phyloP scores from a whole-genome alignment of 257 asterid species.

The Ehretia macrophylla region DNA sequence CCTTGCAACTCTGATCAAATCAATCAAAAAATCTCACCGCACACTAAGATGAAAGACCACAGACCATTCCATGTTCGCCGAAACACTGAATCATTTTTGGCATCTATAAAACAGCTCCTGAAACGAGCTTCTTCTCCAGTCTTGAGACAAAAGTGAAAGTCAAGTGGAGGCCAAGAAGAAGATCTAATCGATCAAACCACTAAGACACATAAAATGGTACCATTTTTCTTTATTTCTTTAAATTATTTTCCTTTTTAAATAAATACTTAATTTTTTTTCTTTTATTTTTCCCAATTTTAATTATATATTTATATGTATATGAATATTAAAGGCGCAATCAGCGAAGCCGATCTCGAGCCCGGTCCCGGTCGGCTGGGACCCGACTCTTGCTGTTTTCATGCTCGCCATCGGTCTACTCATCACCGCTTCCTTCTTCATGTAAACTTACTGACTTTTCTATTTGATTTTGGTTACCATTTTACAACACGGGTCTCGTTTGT shows the following conservation, averaged over 20 bases:
- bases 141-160: too few relatives aligned
- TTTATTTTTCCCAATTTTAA: slow-evolving; percentile 4
- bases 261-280: neutral
- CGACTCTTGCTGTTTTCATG: slow-evolving; percentile 67
- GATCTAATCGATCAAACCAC: neutral
- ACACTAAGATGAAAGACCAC: neutral
- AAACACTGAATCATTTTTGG: neutral
- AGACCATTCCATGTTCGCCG: neutral
- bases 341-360: slow-evolving; percentile 91
- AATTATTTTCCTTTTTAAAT: too few relatives aligned
- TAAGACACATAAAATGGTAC: neutral
- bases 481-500: too few relatives aligned
- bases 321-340: slow-evolving; percentile 46
- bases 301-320: neutral
- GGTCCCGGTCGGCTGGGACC: slow-evolving; percentile 84
- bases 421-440: slow-evolving; percentile 90
- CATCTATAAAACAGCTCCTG: neutral
- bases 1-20: too few relatives aligned
- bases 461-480: too few relatives aligned
- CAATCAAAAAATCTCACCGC: too few relatives aligned
- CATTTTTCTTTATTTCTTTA: neutral
- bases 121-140: neutral
- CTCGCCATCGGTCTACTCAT: slow-evolving; percentile 75
- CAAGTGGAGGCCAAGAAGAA: neutral
- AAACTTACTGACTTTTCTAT: slow-evolving; percentile 6